Base-by-base conservation (phyloP, 2,329 filamentous ascomycete genomes). In the Monosporascus sp. region DNA sequence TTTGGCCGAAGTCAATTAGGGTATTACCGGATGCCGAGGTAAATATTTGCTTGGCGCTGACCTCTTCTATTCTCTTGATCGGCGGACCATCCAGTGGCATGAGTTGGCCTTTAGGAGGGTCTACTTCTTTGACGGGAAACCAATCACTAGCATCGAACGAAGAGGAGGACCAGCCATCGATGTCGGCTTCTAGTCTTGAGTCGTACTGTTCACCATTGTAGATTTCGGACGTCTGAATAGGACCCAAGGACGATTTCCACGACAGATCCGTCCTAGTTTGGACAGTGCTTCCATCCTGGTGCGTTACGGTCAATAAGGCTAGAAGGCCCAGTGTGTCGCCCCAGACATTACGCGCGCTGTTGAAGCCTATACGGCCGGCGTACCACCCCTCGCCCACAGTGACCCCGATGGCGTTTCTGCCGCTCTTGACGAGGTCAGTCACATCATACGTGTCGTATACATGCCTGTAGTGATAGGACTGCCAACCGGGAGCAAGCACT, bases 391-490 rank as follows among this genome's bases (percentile, higher is more conserved):
- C 77, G 3, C 70, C 75, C 5, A 81, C 74, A 18, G 75, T 73
- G 1, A 77, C 71, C 0, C 67, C 72, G 43, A 81, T 65, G 0
- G 65, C 65, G 57, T 80, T 80, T 18, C 53, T 50, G 2, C 67
- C 68, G 0, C 58, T 44, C 1, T 61, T 62, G 1, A 82, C 52
- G 0, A 77, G 65, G 0, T 66, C 54, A 0, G 72, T 74, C 1
- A 83, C 74, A 54, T 83, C 77, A 51, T 77, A 79, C 0, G 74
- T 77, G 52, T 82, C 73, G 54, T 83, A 85, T 1, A 72, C 67
- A n/a, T 77, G 71, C 1, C 79, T 70, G 47, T 75, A 64, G 0
- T 72, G 65, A 56, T 83, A 83, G 3, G 72, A 73, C 44, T 76
- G 74, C 76, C 78, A 82, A 0, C 79, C 79, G 0, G 79, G 79